Base-by-base conservation (phyloP, 495 filamentous ascomycete species). In the Hypoxylon rickii region DNA sequence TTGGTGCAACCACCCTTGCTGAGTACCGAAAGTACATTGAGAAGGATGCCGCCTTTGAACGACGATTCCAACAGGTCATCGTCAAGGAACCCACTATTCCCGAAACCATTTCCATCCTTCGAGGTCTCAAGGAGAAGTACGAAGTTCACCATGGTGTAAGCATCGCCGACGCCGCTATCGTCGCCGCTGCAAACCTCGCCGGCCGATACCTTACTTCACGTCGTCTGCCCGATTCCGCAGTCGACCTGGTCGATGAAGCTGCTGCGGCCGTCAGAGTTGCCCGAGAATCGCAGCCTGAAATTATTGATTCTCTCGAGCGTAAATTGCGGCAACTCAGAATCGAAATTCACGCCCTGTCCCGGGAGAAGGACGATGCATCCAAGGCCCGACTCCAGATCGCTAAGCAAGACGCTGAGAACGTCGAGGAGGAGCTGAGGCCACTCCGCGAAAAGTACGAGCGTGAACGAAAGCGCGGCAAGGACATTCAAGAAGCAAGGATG, bases 11-110 rank as follows among this genome's bases (percentile, higher is more conserved):
- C 0, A 98, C 94, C 1, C 78, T 98, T 42, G 83, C 84, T 52
- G 94, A 98, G 71, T 98, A 97, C 75, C 85, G 94, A 62, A 98
- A 98, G 73, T 97, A 98, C 72, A 97, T 98, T 51, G 95, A 98
- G 71, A 98, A 98, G 72, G 94, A 98, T 61, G 87, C 89, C 37
- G 94, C 94, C 39, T 97, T 98, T 68, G 94, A 97, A 70, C 91
- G 95, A 65, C 89, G 94, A 68, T 98, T 98, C 79, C 94, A 98
- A 71, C 94, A 97, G 70, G 93, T 98, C 22, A 72, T 97, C 24
- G 91, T 97, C 66, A 96, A 95, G 68, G 94, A 98, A 68, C 94
- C 94, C 1, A 74, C 84, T 3, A 84, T 97, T 34, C 71, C 85
- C 0, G 94, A 98, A 71, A 97, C 94, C 2, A 84, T 98, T 59